phyloP scores from a whole-genome alignment of 441 rosid genomes.

The Pelargonium australe region DNA sequence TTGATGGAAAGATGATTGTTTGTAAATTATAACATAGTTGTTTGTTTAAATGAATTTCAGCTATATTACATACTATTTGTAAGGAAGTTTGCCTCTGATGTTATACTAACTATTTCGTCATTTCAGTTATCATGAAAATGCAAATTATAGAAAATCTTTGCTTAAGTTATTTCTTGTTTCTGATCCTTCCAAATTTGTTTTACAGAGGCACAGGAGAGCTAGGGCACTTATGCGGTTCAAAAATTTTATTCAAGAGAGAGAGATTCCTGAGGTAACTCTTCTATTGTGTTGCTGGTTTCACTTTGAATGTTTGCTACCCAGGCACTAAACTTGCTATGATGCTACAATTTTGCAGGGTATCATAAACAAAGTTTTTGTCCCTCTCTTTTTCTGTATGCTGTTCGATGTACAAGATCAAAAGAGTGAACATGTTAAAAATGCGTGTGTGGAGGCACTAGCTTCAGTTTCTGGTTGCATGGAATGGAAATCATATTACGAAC shows the following conservation, averaged over 20 bases:
- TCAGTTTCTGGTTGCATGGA: constrained; percentile 62
- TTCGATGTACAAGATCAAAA: constrained; percentile 72
- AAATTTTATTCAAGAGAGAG: constrained; percentile 38
- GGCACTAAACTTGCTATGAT: constrained; percentile 21
- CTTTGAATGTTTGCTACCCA: constrained; percentile 16
- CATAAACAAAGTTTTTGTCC: constrained; percentile 65
- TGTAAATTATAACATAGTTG: background rate
- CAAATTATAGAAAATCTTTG: background rate
- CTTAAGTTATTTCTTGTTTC: background rate
- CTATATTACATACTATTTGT: background rate
- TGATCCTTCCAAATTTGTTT: constrained; percentile 14
- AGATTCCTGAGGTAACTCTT: constrained; percentile 52
- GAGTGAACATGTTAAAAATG: constrained; percentile 55
- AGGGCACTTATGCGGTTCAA: constrained; percentile 65
- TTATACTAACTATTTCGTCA: background rate
- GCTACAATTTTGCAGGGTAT: constrained; percentile 52
- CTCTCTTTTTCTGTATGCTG: constrained; percentile 76
- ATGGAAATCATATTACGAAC: constrained; percentile 71
- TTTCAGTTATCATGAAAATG: background rate
- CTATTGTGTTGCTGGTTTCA: constrained; percentile 6
- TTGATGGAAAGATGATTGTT: background rate
- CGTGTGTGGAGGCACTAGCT: constrained; percentile 76
- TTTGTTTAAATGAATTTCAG: background rate
- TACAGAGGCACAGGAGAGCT: constrained; percentile 77
- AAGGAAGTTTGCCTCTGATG: background rate